Conservation (phyloP, 345 rosid genomes). For the Brassica juncea region DNA sequence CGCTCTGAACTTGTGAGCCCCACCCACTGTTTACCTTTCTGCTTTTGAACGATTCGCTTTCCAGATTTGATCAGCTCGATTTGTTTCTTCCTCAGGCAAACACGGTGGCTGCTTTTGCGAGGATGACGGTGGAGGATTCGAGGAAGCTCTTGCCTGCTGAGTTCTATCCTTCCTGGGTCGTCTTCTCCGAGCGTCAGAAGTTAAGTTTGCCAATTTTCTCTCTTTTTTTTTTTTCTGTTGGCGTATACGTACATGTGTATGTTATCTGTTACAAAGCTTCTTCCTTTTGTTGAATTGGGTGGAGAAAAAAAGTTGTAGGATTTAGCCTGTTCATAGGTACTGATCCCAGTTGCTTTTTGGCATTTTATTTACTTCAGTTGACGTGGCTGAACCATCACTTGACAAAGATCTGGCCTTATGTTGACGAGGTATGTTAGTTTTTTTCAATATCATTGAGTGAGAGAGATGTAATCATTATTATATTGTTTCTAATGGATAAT, state of each 20-base stretch:
- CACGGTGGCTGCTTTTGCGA: conserved; percentile 89
- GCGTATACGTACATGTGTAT: not conserved
- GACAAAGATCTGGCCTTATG: conserved; percentile 96
- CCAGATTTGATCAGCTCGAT: not conserved
- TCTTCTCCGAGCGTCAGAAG: conserved; percentile 96
- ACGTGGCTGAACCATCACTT: conserved; percentile 89
- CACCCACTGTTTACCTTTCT: not conserved
- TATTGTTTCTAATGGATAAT: not conserved
- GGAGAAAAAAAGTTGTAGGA: not conserved
- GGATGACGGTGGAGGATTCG: conserved; percentile 93
- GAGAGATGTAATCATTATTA: conserved; percentile 13
- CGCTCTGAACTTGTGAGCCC: conserved; percentile 74
- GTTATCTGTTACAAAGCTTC: no score
- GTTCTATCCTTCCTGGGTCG: conserved; percentile 93
- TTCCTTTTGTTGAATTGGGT: not conserved
- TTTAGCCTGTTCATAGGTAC: not conserved
- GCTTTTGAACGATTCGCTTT: not conserved
- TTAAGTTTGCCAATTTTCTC: conserved; percentile 34
- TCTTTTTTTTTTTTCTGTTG: not conserved
- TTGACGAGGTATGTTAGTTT: conserved; percentile 55
- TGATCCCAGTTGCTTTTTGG: conserved; percentile 26
- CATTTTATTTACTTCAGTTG: conserved; percentile 56
- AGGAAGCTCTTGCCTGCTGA: conserved; percentile 82
- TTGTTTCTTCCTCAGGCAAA: conserved; percentile 54
- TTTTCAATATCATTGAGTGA: not conserved